Base-by-base conservation (phyloP, 768 basidiomycete genomes). In the Termitomyces sp. region DNA sequence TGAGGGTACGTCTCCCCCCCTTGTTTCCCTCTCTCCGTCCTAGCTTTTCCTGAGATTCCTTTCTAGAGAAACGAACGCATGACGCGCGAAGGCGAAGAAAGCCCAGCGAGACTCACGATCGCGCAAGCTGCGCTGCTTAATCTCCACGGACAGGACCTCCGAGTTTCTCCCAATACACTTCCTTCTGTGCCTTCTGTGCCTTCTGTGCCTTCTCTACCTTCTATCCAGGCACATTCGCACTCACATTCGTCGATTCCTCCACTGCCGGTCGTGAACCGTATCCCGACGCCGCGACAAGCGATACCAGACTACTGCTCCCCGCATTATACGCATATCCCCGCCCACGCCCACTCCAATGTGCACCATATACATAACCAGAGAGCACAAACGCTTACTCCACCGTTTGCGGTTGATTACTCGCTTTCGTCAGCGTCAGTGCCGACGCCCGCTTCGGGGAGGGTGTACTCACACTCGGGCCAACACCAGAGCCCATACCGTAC, bases 61-160 rank as follows among this genome's bases (percentile, higher is more conserved):
- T 22, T 1, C 12, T 22, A 9, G 88, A 81, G 89, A 36, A 64
- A 76, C 12, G 89, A 91, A 70, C 82, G 89, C 20, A 62, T 76
- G 13, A 61, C 72, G 13, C 84, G 82, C 61, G 88, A 85, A 51
- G 87, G 78, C 4, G 89, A 88, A 22, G 75, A 77, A 44, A 83
- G 86, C 9, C 84, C 87, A 4, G 79, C 80, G 12, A 78, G 85
- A 18, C 72, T 92, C 31, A 89, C 89, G 6, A 90, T 92, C 62
- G 89, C 89, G 0, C 88, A 90, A 65, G 89, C 89, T 6, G 82
- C 89, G 1, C 70, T 92, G 24, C 80, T 92, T 55, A 92, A 89
- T 66, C 78, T 91, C 45, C 86, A 82, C 55, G 89, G 89, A 6
- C 82, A 86, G 55, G 86, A 89, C 22, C 65, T 81, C 67, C 58